A percentile compares a stretch with the other conserved stretches of the same genome.
These are phyloP conservation scores for Kluyveromyces siamensis DNA, from an alignment of 805 yeast species.

Conservation along the genomic window DNA sequence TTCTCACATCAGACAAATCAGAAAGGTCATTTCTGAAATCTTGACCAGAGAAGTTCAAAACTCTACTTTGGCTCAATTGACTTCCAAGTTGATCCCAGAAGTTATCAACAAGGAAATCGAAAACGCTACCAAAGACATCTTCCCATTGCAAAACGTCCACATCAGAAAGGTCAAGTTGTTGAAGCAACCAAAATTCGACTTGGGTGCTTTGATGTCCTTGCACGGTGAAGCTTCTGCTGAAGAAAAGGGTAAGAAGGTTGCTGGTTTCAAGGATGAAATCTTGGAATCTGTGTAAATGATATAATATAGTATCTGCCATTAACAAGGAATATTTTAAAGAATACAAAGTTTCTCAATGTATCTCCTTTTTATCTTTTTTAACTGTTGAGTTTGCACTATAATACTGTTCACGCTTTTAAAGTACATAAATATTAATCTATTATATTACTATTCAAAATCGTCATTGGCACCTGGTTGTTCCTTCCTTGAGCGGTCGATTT, in stretches of 20 bases:
- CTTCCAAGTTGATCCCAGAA: conserved; percentile 96
- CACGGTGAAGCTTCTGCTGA: conserved; percentile 94
- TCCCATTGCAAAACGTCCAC: conserved; percentile 97
- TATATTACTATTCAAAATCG: neutral
- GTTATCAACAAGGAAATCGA: conserved; percentile 98
- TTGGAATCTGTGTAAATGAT: conserved; percentile 83
- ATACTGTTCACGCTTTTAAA: neutral
- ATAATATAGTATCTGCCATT: conserved; percentile 4
- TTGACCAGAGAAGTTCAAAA: conserved; percentile 93
- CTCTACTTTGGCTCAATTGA: conserved; percentile 93
- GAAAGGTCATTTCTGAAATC: conserved; percentile 94
- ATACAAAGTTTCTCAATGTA: neutral
- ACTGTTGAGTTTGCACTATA: neutral
- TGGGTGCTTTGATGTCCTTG: conserved; percentile 90
- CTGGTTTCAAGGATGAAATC: conserved; percentile 97
- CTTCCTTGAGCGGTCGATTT: neutral
- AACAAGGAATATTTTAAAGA: conserved; percentile 2
- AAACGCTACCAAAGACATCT: conserved; percentile 89
- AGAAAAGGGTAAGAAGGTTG: conserved; percentile 96
- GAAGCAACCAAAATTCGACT: conserved; percentile 98
- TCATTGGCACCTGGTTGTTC: too few species aligned
- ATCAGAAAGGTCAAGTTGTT: conserved; percentile 97
- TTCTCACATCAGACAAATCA: conserved; percentile 92
- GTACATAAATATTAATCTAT: neutral
- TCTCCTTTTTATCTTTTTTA: neutral